phyloP scores from a whole-genome alignment of 1,139 yeast genomes.

The Yamadazyma pseudoaaseri region DNA sequence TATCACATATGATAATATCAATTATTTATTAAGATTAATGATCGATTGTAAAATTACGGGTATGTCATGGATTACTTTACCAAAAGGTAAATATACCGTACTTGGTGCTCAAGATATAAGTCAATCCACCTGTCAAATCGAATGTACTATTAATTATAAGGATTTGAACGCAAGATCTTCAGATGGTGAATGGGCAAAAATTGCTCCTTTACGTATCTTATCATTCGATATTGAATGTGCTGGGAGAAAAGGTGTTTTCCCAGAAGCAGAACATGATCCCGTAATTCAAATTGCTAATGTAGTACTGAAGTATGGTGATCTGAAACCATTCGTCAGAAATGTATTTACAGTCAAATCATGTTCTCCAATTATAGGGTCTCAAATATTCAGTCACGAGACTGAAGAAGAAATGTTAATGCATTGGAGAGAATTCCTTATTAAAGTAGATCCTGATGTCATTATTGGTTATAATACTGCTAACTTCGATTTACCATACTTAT shows the following conservation, averaged over 20 bases:
- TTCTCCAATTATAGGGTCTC: constrained; percentile 91
- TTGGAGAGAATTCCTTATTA: constrained; percentile 83
- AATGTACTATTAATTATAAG: constrained; percentile 65
- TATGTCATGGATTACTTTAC: constrained; percentile 96
- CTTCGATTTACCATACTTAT: constrained; percentile 89
- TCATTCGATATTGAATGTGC: constrained; percentile 99
- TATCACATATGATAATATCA: constrained; percentile 86
- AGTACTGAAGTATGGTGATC: constrained; percentile 77
- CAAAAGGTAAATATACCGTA: constrained; percentile 63
- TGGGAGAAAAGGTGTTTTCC: constrained; percentile 94
- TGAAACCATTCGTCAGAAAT: constrained; percentile 84
- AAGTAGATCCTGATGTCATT: constrained; percentile 92
- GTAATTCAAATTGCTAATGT: constrained; percentile 97
- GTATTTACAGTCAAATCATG: constrained; percentile 93
- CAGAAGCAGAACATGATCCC: constrained; percentile 90
- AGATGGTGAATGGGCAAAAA: constrained; percentile 91
- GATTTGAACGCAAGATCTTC: constrained; percentile 78
- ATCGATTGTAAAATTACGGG: constrained; percentile 91
- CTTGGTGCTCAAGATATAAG: constrained; percentile 28
- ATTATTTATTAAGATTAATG: constrained; percentile 83
- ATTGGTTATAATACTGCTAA: constrained; percentile 95
- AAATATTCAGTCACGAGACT: constrained; percentile 69
- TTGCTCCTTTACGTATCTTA: constrained; percentile 90
- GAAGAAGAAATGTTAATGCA: constrained; percentile 81
- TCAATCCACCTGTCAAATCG: constrained; percentile 82